A percentile compares a stretch with the other conserved stretches of the same genome.
These are phyloP conservation scores for Apiospora malaysiana DNA, from an alignment of 2,329 filamentous ascomycete genomes.

Conservation along the genomic window DNA sequence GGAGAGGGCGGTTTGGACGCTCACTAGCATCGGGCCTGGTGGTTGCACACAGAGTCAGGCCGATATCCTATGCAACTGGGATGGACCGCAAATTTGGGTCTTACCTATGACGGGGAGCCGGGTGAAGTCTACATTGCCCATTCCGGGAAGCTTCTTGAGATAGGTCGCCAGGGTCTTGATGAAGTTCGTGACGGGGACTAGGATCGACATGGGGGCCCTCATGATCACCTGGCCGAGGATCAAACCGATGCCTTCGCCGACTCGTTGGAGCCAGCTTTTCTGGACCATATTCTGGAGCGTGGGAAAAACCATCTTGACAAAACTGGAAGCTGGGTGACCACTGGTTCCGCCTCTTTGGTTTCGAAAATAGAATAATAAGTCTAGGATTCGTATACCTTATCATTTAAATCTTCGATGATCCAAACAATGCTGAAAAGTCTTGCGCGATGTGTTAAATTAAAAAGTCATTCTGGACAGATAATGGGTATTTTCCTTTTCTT, in stretches of 20 bases:
- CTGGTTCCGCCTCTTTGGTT: no score
- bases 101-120: neutral
- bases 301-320: neutral
- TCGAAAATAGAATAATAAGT: no score
- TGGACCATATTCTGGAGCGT: neutral
- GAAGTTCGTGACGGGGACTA: neutral
- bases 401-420: no score
- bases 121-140: neutral
- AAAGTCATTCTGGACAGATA: no score
- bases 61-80: neutral
- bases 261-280: neutral
- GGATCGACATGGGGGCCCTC: neutral
- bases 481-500: no score
- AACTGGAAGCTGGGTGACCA: neutral
- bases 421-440: no score
- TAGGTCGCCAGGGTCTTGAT: neutral
- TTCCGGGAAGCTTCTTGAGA: neutral
- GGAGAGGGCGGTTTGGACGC: neutral
- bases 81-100: neutral
- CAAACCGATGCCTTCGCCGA: neutral
- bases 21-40: neutral
- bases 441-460: no score
- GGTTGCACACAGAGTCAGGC: neutral
- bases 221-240: neutral
- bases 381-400: no score